phyloP scores from a whole-genome alignment of 2,329 filamentous ascomycete genomes.

The Ophiostoma ips region DNA sequence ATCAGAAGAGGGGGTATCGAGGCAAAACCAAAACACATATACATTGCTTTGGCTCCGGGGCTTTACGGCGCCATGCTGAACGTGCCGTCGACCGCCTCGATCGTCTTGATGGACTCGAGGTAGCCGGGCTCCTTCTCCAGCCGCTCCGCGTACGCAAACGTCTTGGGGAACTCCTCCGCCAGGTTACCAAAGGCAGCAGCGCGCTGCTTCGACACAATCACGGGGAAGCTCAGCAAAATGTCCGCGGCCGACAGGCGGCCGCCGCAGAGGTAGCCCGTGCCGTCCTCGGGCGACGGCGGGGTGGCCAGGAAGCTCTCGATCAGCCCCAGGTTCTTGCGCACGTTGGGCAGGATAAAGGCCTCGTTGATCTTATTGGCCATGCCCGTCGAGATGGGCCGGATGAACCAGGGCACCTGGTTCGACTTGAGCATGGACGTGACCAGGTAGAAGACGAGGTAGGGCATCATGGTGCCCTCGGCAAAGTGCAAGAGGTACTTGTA shows the following conservation, averaged over 20 bases:
- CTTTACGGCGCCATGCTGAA: conserved; percentile 14
- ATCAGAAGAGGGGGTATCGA: no score
- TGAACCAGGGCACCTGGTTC: conserved; percentile 34
- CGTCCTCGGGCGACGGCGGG: conserved; percentile 23
- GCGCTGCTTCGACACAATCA: conserved; percentile 29
- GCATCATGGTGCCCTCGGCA: conserved; percentile 72
- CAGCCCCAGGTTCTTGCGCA: conserved; percentile 33
- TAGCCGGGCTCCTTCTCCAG: conserved; percentile 35
- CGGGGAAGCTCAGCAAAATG: conserved; percentile 37
- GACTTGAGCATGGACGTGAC: conserved; percentile 40
- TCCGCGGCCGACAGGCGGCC: conserved; percentile 32
- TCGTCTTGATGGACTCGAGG: conserved; percentile 32
- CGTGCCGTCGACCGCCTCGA: conserved; percentile 33
- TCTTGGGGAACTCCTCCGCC: conserved; percentile 24
- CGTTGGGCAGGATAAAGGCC: conserved; percentile 32
- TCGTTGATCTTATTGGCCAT: conserved; percentile 30
- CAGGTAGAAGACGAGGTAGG: conserved; percentile 48
- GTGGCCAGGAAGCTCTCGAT: conserved; percentile 35
- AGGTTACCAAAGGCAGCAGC: conserved; percentile 26
- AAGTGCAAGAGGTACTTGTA: conserved; percentile 68
- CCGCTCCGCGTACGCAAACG: conserved; percentile 32
- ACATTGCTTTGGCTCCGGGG: no score
- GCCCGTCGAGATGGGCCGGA: conserved; percentile 35
- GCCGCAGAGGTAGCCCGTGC: conserved; percentile 35
- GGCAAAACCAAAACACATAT: no score